These are phyloP conservation scores for Chaetomiaceae sp. DNA, from an alignment of 2,329 filamentous ascomycete genomes.

Conservation along the genomic window DNA sequence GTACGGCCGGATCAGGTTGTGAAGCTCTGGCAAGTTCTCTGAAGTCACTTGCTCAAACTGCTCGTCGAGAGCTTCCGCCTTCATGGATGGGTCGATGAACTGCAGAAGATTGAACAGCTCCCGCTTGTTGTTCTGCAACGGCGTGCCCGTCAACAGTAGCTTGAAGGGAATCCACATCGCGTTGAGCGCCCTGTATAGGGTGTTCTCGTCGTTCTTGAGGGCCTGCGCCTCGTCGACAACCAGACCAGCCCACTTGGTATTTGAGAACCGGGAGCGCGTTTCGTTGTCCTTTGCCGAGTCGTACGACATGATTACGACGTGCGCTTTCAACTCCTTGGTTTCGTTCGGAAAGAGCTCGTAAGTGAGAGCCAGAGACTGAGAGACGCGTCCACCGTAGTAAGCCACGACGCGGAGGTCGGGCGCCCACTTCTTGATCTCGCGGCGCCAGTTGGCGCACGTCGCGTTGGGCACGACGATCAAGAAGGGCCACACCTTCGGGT, in stretches of 20 bases:
- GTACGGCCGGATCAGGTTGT: slow-evolving; percentile 71
- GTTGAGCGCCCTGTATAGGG: slow-evolving; percentile 69
- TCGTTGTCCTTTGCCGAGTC: slow-evolving; percentile 75
- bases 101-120: slow-evolving; percentile 96
- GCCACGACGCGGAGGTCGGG: slow-evolving; percentile 82
- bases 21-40: slow-evolving; percentile 74
- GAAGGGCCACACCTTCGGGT: slow-evolving; percentile 80
- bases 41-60: slow-evolving; percentile 73
- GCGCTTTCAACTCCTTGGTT: slow-evolving; percentile 66
- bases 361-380: slow-evolving; percentile 70
- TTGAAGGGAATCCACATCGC: slow-evolving; percentile 75
- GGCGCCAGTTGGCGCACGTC: slow-evolving; percentile 95
- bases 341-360: slow-evolving; percentile 77
- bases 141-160: slow-evolving; percentile 82
- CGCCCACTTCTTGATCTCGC: slow-evolving; percentile 91
- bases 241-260: slow-evolving; percentile 76
- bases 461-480: slow-evolving; percentile 90
- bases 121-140: slow-evolving; percentile 88
- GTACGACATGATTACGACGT: slow-evolving; percentile 92
- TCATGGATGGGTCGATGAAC: slow-evolving; percentile 68
- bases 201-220: slow-evolving; percentile 84
- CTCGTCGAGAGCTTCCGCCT: slow-evolving; percentile 68
- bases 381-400: slow-evolving; percentile 72
- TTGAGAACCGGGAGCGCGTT: slow-evolving; percentile 58
- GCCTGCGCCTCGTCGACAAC: slow-evolving; percentile 94